Conservation (phyloP, 192 early-diverging fungal species). For the Coemansia sp. region DNA sequence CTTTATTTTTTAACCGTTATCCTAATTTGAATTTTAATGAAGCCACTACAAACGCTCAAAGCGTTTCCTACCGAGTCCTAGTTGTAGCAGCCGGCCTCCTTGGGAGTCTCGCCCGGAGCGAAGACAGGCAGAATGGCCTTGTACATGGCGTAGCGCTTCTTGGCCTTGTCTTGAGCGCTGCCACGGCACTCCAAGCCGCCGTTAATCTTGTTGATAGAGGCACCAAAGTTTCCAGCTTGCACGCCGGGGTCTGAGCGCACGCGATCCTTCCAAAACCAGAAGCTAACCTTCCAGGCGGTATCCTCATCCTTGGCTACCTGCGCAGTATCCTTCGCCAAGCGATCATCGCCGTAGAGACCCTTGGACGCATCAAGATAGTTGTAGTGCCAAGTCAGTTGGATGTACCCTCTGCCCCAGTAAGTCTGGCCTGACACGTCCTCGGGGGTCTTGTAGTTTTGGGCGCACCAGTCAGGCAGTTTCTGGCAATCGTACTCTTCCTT, state of each 20-base stretch:
- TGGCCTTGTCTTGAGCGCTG: slow-evolving; percentile 40
- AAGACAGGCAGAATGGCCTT: slow-evolving; percentile 44
- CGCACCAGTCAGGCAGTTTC: slow-evolving; percentile 41
- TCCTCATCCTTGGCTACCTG: slow-evolving; percentile 40
- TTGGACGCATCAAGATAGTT: slow-evolving; percentile 53
- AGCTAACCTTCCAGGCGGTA: slow-evolving; percentile 42
- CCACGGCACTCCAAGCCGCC: slow-evolving; percentile 55
- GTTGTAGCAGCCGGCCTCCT: slow-evolving; percentile 54
- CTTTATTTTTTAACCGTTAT: neutral
- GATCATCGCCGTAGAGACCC: slow-evolving; percentile 48
- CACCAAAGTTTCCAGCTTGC: slow-evolving; percentile 53
- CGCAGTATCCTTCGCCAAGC: slow-evolving; percentile 28
- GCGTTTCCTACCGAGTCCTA: neutral
- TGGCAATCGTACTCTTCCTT: slow-evolving; percentile 52
- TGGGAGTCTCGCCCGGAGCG: slow-evolving; percentile 33
- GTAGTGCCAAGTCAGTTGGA: slow-evolving; percentile 56
- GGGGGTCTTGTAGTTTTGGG: slow-evolving; percentile 47
- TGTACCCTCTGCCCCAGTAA: slow-evolving; percentile 58
- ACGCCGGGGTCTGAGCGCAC: slow-evolving; percentile 46
- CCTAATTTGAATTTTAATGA: too few species aligned
- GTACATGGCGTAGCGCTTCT: slow-evolving; percentile 58
- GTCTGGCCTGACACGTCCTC: slow-evolving; percentile 37
- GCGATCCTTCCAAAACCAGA: slow-evolving; percentile 54
- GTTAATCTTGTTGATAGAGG: slow-evolving; percentile 54
- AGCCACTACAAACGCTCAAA: neutral